Conservation (phyloP, 1,284 basidiomycete genomes). For the Irpex lacteus region DNA sequence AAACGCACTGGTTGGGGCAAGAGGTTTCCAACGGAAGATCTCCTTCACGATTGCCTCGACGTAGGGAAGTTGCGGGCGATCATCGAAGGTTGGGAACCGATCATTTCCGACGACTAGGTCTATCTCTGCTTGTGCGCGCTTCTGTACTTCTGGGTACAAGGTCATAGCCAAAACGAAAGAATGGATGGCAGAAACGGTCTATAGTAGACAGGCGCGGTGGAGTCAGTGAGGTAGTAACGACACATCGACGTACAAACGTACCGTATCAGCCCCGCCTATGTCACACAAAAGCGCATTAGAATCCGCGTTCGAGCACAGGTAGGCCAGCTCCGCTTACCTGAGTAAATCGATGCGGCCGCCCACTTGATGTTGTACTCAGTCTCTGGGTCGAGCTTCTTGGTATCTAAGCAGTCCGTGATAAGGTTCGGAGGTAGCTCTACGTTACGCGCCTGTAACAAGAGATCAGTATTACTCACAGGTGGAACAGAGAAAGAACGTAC, state of each 20-base stretch:
- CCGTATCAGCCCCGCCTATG: slow-evolving; percentile 29
- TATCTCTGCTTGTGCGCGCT: slow-evolving; percentile 31
- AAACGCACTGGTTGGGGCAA: slow-evolving; percentile 24
- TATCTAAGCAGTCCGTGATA: slow-evolving; percentile 4
- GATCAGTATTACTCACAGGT: not conserved
- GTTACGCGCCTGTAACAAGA: slow-evolving; percentile 1
- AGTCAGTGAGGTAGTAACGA: not conserved
- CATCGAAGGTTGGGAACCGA: slow-evolving; percentile 29
- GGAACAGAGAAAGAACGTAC: not conserved
- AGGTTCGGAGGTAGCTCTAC: not conserved
- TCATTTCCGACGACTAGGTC: slow-evolving; percentile 28
- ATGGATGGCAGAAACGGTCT: slow-evolving; percentile 29
- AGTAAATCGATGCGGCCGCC: slow-evolving; percentile 7
- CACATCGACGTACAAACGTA: slow-evolving; percentile 9
- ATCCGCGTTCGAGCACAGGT: not conserved
- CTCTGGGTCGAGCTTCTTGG: slow-evolving; percentile 1
- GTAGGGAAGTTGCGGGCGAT: slow-evolving; percentile 31
- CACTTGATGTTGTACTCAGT: slow-evolving; percentile 13
- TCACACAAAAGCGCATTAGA: not conserved
- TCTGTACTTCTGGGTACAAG: slow-evolving; percentile 30
- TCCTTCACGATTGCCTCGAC: slow-evolving; percentile 30
- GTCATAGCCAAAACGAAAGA: slow-evolving; percentile 32
- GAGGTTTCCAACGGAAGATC: slow-evolving; percentile 29
- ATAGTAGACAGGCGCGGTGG: not conserved
- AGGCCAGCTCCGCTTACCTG: not conserved